Evolutionary conservation across 1,284 basidiomycete genomes (phyloP), one percentile per base, ranked within the genome.

Genomic region (Earliella scabrosa): DNA sequence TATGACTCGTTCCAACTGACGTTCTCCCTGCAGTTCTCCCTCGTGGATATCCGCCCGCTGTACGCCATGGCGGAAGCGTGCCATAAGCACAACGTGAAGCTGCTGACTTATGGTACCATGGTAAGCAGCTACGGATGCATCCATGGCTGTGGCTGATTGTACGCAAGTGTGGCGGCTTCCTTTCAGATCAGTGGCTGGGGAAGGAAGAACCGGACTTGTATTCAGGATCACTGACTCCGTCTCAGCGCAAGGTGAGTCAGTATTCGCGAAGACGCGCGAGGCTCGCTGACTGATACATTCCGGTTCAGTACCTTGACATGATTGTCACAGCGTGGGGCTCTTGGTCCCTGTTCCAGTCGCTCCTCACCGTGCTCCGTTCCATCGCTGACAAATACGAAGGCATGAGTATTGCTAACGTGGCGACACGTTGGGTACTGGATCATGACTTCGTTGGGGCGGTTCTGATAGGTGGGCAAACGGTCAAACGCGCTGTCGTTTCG

Each of bases 81-180:
- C 66, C 74, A 82, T 68, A 84, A 82, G 64, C 87, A 93, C 66
- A 77, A 77, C 38, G 70, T 93, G 52, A 92, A 90, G 65, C 76
- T 93, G 34, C 73, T 93, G 35, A 92, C 92, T 27, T 93, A 93
- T 66, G 91, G 90, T 14, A 89, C 90, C 0, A 68, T 93, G 61
- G 91, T 92, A 62, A 60, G 85, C 73, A 24, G 23, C 51, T 52
- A 44, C 10, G 41, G 31, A 23, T 31, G 36, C 29, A 40, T 21
- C 27, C 38, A n/a, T n/a, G n/a, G n/a, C n/a, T n/a, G 39, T 5
- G 27, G 45, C 21, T 63, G 49, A 60, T 23, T 14, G 13, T 61
- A 93, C n/a, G n/a, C n/a, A n/a, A n/a, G 90, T 93, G 91, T 62
- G 90, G 90, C 8, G 91, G 90, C 5, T 92, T 93, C 68, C 76